A percentile compares a stretch with the other conserved stretches of the same genome.
phyloP scores from a whole-genome alignment of 1,284 basidiomycete genomes.

The Ganoderma meredithae region DNA sequence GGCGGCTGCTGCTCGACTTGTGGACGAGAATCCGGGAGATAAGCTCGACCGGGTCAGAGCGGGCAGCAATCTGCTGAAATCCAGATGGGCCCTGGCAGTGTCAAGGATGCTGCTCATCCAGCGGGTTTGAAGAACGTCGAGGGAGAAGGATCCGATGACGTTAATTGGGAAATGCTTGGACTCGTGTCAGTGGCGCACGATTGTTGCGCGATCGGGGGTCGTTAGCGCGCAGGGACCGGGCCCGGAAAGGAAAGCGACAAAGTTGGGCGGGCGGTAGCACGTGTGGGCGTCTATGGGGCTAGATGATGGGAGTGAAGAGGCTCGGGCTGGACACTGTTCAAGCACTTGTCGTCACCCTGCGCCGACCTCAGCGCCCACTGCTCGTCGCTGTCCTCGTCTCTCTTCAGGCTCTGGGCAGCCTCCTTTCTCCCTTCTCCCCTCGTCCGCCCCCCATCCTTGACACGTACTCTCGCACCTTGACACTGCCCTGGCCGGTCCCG shows the following conservation, averaged over 20 bases:
- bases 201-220: neutral
- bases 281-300: slow-evolving; percentile 15
- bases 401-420: slow-evolving; percentile 31
- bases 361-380: slow-evolving; percentile 15
- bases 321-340: neutral
- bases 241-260: neutral
- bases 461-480: slow-evolving; percentile 1
- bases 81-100: no score
- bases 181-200: neutral
- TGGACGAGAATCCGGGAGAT: no score
- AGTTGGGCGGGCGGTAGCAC: slow-evolving; percentile 18
- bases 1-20: no score
- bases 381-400: slow-evolving; percentile 16
- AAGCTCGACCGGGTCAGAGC: neutral
- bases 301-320: slow-evolving; percentile 18
- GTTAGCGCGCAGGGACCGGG: neutral
- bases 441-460: slow-evolving; percentile 4
- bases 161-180: no score
- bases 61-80: neutral
- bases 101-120: no score
- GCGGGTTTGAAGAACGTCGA: no score
- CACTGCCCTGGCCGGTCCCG: neutral
- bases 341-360: slow-evolving; percentile 16
- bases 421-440: slow-evolving; percentile 7
- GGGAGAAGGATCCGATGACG: no score